phyloP scores from a whole-genome alignment of 2,329 filamentous ascomycete species.

The Aspergillus awamori region DNA sequence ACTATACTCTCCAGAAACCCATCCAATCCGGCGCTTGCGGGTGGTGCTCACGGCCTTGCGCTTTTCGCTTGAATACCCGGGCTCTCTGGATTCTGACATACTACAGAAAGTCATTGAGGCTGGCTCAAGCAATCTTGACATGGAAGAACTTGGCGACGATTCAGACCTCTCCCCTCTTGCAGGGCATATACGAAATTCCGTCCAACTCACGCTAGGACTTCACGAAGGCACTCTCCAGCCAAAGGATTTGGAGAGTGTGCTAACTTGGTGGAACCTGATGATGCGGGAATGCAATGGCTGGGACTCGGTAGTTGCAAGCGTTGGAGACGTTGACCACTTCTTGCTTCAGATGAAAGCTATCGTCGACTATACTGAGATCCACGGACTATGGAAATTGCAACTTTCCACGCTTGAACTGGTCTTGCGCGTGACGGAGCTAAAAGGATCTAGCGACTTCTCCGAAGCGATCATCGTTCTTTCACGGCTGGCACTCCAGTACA shows the following conservation, averaged over 20 bases:
- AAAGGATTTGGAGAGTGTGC: conserved; percentile 31
- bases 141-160: conserved; percentile 30
- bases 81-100: conserved; percentile 30
- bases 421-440: conserved; percentile 52
- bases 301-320: conserved; percentile 43
- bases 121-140: conserved; percentile 25
- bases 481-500: conserved; percentile 58
- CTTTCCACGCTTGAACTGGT: conserved; percentile 55
- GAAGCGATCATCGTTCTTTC: conserved; percentile 48
- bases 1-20: conserved; percentile 33
- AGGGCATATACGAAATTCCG: conserved; percentile 37
- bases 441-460: conserved; percentile 38
- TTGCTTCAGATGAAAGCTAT: conserved; percentile 56
- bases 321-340: conserved; percentile 57
- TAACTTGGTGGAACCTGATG: conserved; percentile 45
- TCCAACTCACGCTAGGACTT: conserved; percentile 40
- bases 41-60: conserved; percentile 40
- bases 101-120: conserved; percentile 32
- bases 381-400: conserved; percentile 56
- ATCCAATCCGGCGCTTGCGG: conserved; percentile 44
- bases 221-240: conserved; percentile 34
- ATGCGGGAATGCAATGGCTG: conserved; percentile 48
- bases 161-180: conserved; percentile 29
- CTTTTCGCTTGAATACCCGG: conserved; percentile 37
- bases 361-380: conserved; percentile 60